Evolutionary conservation across 1,284 basidiomycete species (phyloP).

Genomic region (Rhodotorula sp.): DNA sequence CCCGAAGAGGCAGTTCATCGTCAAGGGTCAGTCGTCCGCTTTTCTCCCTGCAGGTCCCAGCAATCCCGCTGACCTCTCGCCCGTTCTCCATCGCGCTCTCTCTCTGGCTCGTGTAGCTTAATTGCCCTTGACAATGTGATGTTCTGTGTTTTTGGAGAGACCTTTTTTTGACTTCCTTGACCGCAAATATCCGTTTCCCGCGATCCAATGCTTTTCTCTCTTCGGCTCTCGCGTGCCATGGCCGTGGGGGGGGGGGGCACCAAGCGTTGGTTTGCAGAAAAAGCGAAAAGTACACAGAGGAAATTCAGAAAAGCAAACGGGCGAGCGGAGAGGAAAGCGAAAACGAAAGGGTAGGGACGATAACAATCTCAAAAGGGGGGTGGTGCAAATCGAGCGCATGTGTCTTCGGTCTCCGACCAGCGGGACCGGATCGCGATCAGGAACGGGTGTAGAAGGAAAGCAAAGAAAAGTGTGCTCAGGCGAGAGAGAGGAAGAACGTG

Average conservation of each 20-base stretch:
- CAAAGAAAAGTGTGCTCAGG: neutral
- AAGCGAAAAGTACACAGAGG: neutral
- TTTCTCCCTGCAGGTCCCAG: neutral
- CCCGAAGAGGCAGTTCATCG: slow-evolving; percentile 54
- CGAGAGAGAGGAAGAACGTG: neutral
- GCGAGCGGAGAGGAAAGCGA: neutral
- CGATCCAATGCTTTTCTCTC: neutral
- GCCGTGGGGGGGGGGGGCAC: no score
- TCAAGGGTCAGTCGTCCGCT: slow-evolving; percentile 15
- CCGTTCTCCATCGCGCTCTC: neutral
- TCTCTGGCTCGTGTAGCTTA: neutral
- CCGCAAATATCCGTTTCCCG: no score
- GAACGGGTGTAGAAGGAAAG: no score
- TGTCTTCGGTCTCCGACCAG: no score
- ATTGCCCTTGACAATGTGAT: slow-evolving; percentile 3
- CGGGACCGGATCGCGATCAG: no score
- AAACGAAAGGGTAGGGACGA: neutral
- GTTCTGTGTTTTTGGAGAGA: neutral
- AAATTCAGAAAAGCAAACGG: neutral
- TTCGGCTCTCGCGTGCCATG: no score
- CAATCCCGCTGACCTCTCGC: neutral
- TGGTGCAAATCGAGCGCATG: no score
- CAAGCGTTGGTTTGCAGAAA: neutral
- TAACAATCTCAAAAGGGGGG: no score
- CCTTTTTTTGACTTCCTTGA: no score